phyloP scores from a whole-genome alignment of 371 early-diverging fungal species.

The Mortierella polycephala region DNA sequence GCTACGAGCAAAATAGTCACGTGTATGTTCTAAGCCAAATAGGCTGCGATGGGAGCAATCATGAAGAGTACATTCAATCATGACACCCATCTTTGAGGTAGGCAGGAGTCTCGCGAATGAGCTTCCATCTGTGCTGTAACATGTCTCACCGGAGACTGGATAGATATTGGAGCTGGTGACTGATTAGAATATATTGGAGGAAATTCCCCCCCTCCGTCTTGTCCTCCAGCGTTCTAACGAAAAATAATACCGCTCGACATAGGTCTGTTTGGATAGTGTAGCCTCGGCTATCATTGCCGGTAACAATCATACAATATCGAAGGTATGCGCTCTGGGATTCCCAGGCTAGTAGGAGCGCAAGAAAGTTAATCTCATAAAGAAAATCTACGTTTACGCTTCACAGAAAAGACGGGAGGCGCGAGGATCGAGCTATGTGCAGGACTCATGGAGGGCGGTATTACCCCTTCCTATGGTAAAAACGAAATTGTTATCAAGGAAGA shows the following conservation, averaged over 20 bases:
- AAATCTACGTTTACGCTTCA: not conserved
- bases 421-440: constrained; percentile 70
- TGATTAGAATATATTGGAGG: too few species aligned
- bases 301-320: not conserved
- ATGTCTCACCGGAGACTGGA: too few species aligned
- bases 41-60: too few species aligned
- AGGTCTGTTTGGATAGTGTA: constrained; percentile 65
- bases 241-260: not conserved
- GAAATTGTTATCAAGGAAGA: too few species aligned
- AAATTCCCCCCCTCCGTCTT: not conserved
- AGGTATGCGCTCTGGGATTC: too few species aligned
- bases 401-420: constrained; percentile 60
- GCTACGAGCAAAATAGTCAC: too few species aligned
- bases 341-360: not conserved
- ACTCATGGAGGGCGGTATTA: constrained; percentile 62
- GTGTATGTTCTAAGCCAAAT: too few species aligned
- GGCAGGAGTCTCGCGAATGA: not conserved
- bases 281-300: constrained; percentile 58
- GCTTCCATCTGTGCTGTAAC: too few species aligned
- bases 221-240: not conserved
- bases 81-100: constrained; percentile 37
- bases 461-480: constrained; percentile 55
- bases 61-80: constrained; percentile 2
- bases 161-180: too few species aligned
- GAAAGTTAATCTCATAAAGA: too few species aligned